Evolutionary conservation across 345 rosid species (phyloP).

Genomic region (Bruguiera gymnorhiza): DNA sequence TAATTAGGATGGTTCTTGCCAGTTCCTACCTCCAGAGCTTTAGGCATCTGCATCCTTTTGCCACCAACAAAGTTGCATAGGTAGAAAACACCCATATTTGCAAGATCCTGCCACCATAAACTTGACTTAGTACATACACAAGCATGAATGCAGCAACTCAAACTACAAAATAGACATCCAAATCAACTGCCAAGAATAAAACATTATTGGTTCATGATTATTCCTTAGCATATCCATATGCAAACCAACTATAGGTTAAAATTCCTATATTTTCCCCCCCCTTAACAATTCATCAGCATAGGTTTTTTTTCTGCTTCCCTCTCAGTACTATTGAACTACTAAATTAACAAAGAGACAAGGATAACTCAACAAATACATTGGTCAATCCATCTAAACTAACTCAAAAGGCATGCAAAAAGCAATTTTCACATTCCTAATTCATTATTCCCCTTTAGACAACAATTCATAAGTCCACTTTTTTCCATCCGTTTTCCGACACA

Average conservation of each 20-base stretch:
- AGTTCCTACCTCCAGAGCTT: constrained; percentile 30
- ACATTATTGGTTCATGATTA: background rate
- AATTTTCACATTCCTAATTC: too few species aligned
- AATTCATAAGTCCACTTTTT: too few species aligned
- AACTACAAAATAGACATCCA: background rate
- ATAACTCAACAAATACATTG: background rate
- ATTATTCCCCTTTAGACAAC: too few species aligned
- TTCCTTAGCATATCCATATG: background rate
- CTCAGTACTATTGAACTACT: background rate
- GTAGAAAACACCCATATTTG: constrained; percentile 32
- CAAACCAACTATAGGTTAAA: background rate
- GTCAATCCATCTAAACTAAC: too few species aligned
- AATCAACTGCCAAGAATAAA: background rate
- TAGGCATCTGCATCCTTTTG: constrained; percentile 20
- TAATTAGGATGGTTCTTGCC: background rate
- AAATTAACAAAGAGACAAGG: background rate
- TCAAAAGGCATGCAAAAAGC: too few species aligned
- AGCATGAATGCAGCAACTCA: background rate
- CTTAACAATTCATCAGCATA: background rate
- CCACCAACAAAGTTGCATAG: constrained; percentile 32
- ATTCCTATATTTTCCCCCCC: background rate
- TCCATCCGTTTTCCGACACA: too few species aligned
- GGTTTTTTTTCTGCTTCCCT: background rate
- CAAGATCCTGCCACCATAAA: constrained; percentile 24
- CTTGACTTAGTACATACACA: background rate